Evolutionary conservation across 2,329 filamentous ascomycete genomes (phyloP), one percentile per base, ranked within the genome.

Genomic region (Ophiostoma australiae): DNA sequence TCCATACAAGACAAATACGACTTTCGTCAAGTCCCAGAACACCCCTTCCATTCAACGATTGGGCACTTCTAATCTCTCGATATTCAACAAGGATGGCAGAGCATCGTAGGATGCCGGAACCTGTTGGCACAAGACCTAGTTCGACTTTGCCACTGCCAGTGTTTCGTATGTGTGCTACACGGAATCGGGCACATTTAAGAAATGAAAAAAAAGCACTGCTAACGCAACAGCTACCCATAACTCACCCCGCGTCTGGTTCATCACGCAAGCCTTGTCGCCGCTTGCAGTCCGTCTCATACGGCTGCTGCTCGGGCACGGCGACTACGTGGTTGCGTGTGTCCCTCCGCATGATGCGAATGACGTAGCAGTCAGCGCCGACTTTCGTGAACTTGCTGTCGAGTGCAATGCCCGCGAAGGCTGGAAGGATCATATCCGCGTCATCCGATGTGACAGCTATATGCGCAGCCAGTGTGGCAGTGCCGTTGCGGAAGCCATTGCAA

Each of bases 191-290:
- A 1, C 63, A 11, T 17, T n/a, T 7, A 13, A 7, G 17, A n/a
- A 27, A 15, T 5, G 2, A 27, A 3, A 10, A 48, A 41, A n/a
- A 55, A 20, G 10, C 5, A 39, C 8, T 1, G 13, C 33, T 39
- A 13, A 39, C 23, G 1, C 23, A 10, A 17, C 35, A 88, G 86
- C 87, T 73, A 89, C 87, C 31, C 87, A 89, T 79, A 90, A 89
- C 77, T 89, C 87, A 41, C 93, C 94, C 69, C 90, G 94, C 77
- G 92, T 94, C 77, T 98, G 95, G 95, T 89, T 99, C 78, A 83
- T 99, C 74, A 97, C 94, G 13, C 90, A 92, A 72, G 92, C 92
- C 44, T 87, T 94, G 72, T 94, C 93, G 48, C 93, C 94, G 15
- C 86, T 97, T 74, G 90, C 90, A 70, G 91, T 97, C 72, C 90